phyloP scores from a whole-genome alignment of 2,329 filamentous ascomycete species.

The Zalaria sp. region DNA sequence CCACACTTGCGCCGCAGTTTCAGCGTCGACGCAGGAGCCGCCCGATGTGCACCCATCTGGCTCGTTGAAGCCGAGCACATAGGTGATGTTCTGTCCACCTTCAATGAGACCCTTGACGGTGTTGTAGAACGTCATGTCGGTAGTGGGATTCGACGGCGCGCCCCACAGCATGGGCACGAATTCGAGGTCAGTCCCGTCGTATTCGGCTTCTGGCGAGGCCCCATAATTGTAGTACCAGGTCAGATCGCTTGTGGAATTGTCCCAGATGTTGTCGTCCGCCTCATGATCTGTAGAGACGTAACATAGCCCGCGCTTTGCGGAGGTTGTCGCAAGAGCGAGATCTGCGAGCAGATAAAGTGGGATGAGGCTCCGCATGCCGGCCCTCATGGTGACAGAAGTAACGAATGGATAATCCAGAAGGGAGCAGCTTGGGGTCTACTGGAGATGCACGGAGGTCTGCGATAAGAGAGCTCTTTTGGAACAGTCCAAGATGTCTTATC shows the following conservation, averaged over 20 bases:
- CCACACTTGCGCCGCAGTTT: slow-evolving; percentile 53
- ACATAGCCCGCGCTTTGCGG: slow-evolving; percentile 58
- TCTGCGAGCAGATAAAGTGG: slow-evolving; percentile 4
- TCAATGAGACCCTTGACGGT: slow-evolving; percentile 42
- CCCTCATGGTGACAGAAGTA: too few relatives aligned
- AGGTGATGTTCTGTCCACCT: slow-evolving; percentile 42
- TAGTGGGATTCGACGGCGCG: slow-evolving; percentile 22
- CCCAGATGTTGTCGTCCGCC: slow-evolving; percentile 55
- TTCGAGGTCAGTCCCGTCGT: slow-evolving; percentile 40
- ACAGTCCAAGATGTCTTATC: too few relatives aligned
- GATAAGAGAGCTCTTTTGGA: too few relatives aligned
- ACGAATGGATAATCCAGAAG: too few relatives aligned
- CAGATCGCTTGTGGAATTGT: slow-evolving; percentile 40
- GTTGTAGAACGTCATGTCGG: slow-evolving; percentile 46
- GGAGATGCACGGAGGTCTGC: too few relatives aligned
- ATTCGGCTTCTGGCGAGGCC: slow-evolving; percentile 28
- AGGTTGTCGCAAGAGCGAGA: slow-evolving; percentile 14
- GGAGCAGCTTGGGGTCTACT: too few relatives aligned
- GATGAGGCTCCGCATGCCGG: neutral
- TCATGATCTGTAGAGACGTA: slow-evolving; percentile 38
- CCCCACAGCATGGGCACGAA: slow-evolving; percentile 79
- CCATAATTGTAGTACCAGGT: slow-evolving; percentile 83
- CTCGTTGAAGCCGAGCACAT: slow-evolving; percentile 69
- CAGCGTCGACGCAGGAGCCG: slow-evolving; percentile 48
- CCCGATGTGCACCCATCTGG: slow-evolving; percentile 50